Conservation (phyloP, 2,329 filamentous ascomycete genomes). For the Rhynchosporium graminicola region DNA sequence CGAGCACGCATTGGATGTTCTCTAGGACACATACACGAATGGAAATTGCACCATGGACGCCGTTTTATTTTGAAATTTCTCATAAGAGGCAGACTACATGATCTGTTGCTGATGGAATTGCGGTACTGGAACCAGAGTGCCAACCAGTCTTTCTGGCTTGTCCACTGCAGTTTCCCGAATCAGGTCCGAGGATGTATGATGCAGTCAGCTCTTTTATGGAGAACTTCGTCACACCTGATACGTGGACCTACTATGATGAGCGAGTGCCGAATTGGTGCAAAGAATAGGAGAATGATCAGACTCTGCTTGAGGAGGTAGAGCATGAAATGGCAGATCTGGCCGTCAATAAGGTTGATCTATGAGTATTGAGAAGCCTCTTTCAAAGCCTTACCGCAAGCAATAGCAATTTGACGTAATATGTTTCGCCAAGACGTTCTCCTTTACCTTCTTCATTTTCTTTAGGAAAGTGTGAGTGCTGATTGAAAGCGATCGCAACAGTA, state of each 20-base stretch:
- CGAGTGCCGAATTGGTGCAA: neutral
- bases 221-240: neutral
- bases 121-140: neutral
- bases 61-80: neutral
- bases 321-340: neutral
- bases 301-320: neutral
- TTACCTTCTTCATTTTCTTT: no score
- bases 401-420: no score
- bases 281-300: neutral
- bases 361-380: no score
- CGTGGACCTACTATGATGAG: neutral
- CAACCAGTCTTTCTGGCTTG: neutral
- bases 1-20: neutral
- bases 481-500: neutral
- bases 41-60: neutral
- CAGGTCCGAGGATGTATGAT: neutral
- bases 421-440: no score
- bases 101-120: neutral
- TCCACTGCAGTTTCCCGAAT: neutral
- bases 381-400: no score
- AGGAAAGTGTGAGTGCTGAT: no score
- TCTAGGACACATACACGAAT: neutral
- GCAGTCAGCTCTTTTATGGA: neutral
- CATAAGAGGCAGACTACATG: neutral
- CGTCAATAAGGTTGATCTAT: neutral